Percentiles rank a stretch among this genome's conserved stretches.
Evolutionary conservation across 2,329 filamentous ascomycete genomes (phyloP).

Genomic region (Trichoderma harzianum): DNA sequence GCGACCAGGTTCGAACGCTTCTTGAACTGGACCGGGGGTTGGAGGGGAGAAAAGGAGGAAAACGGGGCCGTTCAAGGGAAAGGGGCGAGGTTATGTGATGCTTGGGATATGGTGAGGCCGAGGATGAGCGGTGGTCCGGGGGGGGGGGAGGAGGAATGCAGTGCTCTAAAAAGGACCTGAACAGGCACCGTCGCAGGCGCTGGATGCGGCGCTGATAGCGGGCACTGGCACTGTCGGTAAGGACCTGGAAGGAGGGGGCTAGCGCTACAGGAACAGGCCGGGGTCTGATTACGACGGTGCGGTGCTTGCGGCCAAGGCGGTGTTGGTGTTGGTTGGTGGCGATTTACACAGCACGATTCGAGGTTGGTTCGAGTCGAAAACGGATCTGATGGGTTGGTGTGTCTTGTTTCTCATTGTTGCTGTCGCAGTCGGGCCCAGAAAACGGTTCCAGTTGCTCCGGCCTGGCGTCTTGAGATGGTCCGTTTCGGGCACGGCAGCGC

Average conservation of each 20-base stretch:
- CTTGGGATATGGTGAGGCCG: conserved; percentile 5
- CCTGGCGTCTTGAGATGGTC: background rate
- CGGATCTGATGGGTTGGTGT: background rate
- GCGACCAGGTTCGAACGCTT: background rate
- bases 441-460: background rate
- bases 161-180: background rate
- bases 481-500: background rate
- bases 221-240: background rate
- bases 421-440: background rate
- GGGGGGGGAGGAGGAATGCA: background rate
- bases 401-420: background rate
- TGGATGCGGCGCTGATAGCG: conserved; percentile 5
- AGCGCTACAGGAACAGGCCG: background rate
- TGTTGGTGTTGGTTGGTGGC: background rate
- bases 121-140: conserved; percentile 12
- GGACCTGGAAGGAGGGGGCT: background rate
- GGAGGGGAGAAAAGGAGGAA: background rate
- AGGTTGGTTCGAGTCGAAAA: background rate
- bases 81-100: background rate
- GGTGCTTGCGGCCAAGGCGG: conserved; percentile 15
- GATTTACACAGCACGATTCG: background rate
- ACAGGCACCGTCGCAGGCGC: conserved; percentile 4
- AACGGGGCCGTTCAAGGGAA: background rate
- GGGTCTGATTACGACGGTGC: conserved; percentile 9
- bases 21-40: background rate